Base-by-base conservation (phyloP, 257 asterid genomes). In the Fraxinus anomala region DNA sequence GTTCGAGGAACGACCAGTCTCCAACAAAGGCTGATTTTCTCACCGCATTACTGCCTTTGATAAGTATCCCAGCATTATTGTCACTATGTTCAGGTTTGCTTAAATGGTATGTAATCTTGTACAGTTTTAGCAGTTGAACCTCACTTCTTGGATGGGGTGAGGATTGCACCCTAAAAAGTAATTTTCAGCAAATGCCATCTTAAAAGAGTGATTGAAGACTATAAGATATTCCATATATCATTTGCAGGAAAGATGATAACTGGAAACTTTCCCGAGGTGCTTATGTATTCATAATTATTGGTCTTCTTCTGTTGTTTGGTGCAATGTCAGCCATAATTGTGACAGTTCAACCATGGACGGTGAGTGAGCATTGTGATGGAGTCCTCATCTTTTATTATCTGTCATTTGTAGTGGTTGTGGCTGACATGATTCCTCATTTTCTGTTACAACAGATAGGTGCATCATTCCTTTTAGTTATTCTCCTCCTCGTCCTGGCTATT, bases 241-340 rank as follows among this genome's bases (percentile, higher is more conserved):
- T 84, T 33, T 85, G 82, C 94, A 96, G 99, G 99, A 96, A 90
- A 89, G 99, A 96, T 85, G 99, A 96, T 82, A 85, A 90, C 86
- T 96, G 99, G 99, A 92, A 89, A 85, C 91, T 93, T 79, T 89
- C 89, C 51, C 90, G 88, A 77, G 99, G 98, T 79, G 96, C 97
- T 77, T 92, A 91, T 78, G 77, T 92, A 66, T 93, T 93, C 84
- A 91, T 92, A 74, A 80, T 75, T 68, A 83, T 90, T 79, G 99
- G 98, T 68, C 95, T 96, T 75, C 90, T 89, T 85, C 87, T 96
- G 81, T 83, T 93, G 89, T 84, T 93, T 69, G 92, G 96, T 78
- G 99, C 96, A 65, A 96, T 96, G 77, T 89, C 99, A 70, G 94
- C 98, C 6, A 85, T 96, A 74, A 93, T 83, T 65, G 90, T 89